A percentile compares a stretch with the other conserved stretches of the same genome.
These are phyloP conservation scores for Ophioceras dolichostomum DNA, from an alignment of 2,329 filamentous ascomycete species.

Conservation along the genomic window DNA sequence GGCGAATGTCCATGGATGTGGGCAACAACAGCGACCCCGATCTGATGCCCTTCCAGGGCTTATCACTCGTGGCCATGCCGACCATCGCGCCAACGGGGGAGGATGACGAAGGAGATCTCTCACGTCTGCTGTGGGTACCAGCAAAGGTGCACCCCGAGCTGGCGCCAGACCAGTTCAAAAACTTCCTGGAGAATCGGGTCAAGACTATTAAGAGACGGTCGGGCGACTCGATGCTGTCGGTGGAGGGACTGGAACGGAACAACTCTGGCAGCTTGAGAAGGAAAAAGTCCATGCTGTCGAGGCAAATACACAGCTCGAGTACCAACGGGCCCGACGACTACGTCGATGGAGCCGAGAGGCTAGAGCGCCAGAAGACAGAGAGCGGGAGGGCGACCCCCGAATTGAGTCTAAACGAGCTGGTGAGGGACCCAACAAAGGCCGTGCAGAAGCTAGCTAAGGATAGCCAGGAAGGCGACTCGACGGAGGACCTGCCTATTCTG, in stretches of 20 bases:
- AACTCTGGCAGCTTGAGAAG: slow-evolving; percentile 56
- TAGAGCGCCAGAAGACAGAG: slow-evolving; percentile 61
- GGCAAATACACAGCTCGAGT: slow-evolving; percentile 69
- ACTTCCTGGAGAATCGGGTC: slow-evolving; percentile 86
- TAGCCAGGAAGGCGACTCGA: slow-evolving; percentile 25
- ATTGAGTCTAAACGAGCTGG: slow-evolving; percentile 67
- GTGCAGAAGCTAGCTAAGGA: slow-evolving; percentile 57
- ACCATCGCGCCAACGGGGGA: slow-evolving; percentile 58
- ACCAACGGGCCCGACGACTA: slow-evolving; percentile 47
- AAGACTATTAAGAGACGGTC: slow-evolving; percentile 81
- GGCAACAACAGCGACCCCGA: slow-evolving; percentile 61
- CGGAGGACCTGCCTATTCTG: slow-evolving; percentile 76
- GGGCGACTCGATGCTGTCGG: slow-evolving; percentile 53
- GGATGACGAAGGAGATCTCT: slow-evolving; percentile 78
- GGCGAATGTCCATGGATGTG: slow-evolving; percentile 92
- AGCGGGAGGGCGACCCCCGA: slow-evolving; percentile 41
- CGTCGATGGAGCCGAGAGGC: slow-evolving; percentile 69
- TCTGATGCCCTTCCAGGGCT: slow-evolving; percentile 57
- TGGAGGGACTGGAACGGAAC: slow-evolving; percentile 39
- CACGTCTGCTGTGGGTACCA: slow-evolving; percentile 88
- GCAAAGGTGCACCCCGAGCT: slow-evolving; percentile 89
- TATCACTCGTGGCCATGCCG: slow-evolving; percentile 56
- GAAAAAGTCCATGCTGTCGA: slow-evolving; percentile 92
- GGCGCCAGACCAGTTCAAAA: slow-evolving; percentile 92
- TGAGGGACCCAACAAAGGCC: slow-evolving; percentile 63